Evolutionary conservation across 2,329 filamentous ascomycete species (phyloP), one percentile per base, ranked within the genome.

Genomic region (Alternaria sp.): DNA sequence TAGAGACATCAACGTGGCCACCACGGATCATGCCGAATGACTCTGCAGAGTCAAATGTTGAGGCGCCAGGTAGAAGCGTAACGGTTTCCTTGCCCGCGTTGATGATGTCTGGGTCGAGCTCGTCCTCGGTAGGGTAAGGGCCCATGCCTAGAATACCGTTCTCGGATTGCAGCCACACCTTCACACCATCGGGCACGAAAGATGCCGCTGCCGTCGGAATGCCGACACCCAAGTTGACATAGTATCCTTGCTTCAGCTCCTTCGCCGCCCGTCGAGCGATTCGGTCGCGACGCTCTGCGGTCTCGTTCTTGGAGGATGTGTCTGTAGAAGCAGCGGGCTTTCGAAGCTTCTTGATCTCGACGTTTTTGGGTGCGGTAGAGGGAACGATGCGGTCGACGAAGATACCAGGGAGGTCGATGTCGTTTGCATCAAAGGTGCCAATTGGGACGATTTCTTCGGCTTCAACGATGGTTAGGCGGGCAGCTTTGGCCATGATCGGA

Each of bases 11-110:
- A 79, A 97, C 90, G 61, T 92, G 87, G 24, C 93, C 93, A 72
- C 89, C 89, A 70, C 93, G 89, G 79, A 97, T 96, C 93, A 96
- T 96, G 75, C 92, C 93, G 75, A 97, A 96, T 70, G 90, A 93
- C 82, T 96, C 93, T 72, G 94, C 91, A 68, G 88, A 92, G 67
- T 93, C 93, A 71, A 96, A 96, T 54, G 90, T 88, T 8, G 91
- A 85, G 3, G 93, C 93, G 48, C 93, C 93, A 4, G 90, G 88
- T 43, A 90, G 87, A 48, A 96, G 86, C 1, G 93, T 96, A 6
- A 97, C 93, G 1, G 93, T 96, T 83, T 97, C 92, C 81, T 96
- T 97, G 69, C 93, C 93, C 11, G 93, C 93, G 75, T 96, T 97
- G 84, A 96, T 94, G 47, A 96, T 86, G 79, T 96, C 93, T 1